A percentile compares a stretch with the other conserved stretches of the same genome.
Evolutionary conservation across 768 basidiomycete genomes (phyloP).

Genomic region (Boletus bicolor): DNA sequence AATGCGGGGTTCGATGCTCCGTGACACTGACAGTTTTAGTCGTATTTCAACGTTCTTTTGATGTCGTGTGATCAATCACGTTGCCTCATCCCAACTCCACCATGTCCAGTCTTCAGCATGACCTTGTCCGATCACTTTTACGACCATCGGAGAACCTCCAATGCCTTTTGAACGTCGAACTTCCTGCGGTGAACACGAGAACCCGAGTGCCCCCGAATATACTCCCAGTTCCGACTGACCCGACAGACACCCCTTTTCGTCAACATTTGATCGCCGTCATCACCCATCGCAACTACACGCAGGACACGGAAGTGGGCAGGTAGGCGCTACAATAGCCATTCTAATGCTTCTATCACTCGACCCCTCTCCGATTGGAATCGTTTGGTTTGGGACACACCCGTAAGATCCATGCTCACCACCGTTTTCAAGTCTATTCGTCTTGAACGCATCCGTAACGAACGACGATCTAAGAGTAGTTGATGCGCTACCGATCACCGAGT

Average conservation of each 20-base stretch:
- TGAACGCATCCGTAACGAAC: neutral
- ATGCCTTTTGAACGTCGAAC: conserved; percentile 41
- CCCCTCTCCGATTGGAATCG: neutral
- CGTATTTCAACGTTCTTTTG: too few relatives aligned
- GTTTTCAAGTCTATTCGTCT: conserved; percentile 19
- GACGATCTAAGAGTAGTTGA: conserved; percentile 6
- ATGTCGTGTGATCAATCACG: conserved; percentile 7
- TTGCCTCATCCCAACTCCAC: neutral
- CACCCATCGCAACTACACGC: conserved; percentile 42
- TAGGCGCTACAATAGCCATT: conserved; percentile 24
- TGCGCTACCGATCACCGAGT: conserved; percentile 49
- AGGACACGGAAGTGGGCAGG: conserved; percentile 54
- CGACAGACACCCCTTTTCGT: neutral
- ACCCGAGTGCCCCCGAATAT: neutral
- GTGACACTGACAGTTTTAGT: neutral
- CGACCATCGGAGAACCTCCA: conserved; percentile 46
- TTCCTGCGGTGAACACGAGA: conserved; percentile 6
- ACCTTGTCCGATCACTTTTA: conserved; percentile 25
- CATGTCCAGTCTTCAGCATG: neutral
- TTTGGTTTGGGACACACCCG: neutral
- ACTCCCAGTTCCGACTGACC: neutral
- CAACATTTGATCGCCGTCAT: conserved; percentile 42
- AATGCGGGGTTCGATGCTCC: neutral
- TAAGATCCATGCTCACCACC: conserved; percentile 1
- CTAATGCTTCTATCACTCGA: too few relatives aligned